These are phyloP conservation scores for Theileria annulata DNA, from an alignment of 169 alveolate species.

Conservation along the genomic window DNA sequence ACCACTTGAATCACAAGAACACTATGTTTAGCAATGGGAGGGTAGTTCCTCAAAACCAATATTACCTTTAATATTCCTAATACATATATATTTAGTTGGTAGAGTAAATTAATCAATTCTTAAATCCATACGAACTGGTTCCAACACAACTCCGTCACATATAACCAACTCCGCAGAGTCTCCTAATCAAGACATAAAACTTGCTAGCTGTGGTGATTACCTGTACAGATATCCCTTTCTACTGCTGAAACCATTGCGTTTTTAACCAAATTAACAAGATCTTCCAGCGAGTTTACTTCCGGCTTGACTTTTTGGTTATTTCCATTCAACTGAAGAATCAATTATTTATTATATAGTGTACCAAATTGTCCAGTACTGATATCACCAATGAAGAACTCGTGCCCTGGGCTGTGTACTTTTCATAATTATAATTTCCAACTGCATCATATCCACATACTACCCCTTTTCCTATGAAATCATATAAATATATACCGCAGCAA, in stretches of 20 bases:
- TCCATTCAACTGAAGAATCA: conserved; percentile 67
- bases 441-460: conserved; percentile 91
- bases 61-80: not conserved
- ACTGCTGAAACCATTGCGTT: conserved; percentile 90
- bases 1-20: not conserved
- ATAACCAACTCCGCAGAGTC: conserved; percentile 65
- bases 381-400: conserved; percentile 85
- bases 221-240: conserved; percentile 93
- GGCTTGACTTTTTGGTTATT: conserved; percentile 52
- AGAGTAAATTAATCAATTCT: conserved; percentile 33
- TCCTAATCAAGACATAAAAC: conserved; percentile 23
- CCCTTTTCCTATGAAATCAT: conserved; percentile 72
- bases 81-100: not conserved
- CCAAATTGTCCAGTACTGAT: conserved; percentile 87
- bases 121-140: conserved; percentile 62
- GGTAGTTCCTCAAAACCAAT: not conserved
- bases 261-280: conserved; percentile 83
- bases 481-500: not conserved
- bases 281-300: conserved; percentile 67
- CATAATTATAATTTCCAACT: conserved; percentile 86
- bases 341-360: conserved; percentile 3
- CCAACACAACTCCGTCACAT: conserved; percentile 54
- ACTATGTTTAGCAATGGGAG: not conserved
- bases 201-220: conserved; percentile 35
- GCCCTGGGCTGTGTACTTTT: conserved; percentile 89